Evolutionary conservation across 2,329 filamentous ascomycete species (phyloP).

Genomic region (Aspergillus carbonarius): DNA sequence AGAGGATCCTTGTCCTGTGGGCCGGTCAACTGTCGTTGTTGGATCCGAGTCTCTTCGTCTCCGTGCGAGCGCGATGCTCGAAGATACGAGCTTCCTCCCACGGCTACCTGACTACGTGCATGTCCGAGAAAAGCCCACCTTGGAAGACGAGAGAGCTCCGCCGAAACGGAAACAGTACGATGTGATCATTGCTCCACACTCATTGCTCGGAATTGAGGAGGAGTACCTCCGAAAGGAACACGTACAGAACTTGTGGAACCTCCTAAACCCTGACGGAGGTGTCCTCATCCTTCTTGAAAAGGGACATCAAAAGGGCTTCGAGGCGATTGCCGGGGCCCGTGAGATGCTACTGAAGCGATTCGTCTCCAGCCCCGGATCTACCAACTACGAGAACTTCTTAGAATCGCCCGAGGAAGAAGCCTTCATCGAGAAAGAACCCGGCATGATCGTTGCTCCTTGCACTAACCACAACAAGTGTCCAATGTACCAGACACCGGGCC

Average conservation of each 20-base stretch:
- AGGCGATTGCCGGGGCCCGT: slow-evolving; percentile 82
- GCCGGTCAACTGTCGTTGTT: slow-evolving; percentile 77
- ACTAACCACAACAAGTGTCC: slow-evolving; percentile 87
- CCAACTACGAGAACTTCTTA: slow-evolving; percentile 40
- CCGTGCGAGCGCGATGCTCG: slow-evolving; percentile 71
- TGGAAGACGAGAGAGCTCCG: slow-evolving; percentile 57
- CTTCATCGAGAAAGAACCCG: slow-evolving; percentile 52
- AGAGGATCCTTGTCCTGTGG: slow-evolving; percentile 47
- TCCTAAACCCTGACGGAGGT: slow-evolving; percentile 80
- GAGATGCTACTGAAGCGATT: slow-evolving; percentile 74
- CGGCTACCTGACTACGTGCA: slow-evolving; percentile 84
- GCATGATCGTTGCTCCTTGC: slow-evolving; percentile 67
- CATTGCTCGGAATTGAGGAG: slow-evolving; percentile 72
- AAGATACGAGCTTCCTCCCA: slow-evolving; percentile 89
- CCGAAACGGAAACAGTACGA: slow-evolving; percentile 77
- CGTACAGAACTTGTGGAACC: slow-evolving; percentile 84
- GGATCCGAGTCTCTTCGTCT: slow-evolving; percentile 73
- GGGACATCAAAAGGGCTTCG: slow-evolving; percentile 86
- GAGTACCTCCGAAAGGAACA: slow-evolving; percentile 74
- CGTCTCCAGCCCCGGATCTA: slow-evolving; percentile 60
- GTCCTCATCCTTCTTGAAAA: slow-evolving; percentile 88
- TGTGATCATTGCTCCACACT: slow-evolving; percentile 84
- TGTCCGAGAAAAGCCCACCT: slow-evolving; percentile 55
- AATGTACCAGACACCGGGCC: slow-evolving; percentile 75
- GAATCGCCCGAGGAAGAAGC: slow-evolving; percentile 29